phyloP scores from a whole-genome alignment of 2,329 filamentous ascomycete genomes.

The Knoxdaviesia capensis region DNA sequence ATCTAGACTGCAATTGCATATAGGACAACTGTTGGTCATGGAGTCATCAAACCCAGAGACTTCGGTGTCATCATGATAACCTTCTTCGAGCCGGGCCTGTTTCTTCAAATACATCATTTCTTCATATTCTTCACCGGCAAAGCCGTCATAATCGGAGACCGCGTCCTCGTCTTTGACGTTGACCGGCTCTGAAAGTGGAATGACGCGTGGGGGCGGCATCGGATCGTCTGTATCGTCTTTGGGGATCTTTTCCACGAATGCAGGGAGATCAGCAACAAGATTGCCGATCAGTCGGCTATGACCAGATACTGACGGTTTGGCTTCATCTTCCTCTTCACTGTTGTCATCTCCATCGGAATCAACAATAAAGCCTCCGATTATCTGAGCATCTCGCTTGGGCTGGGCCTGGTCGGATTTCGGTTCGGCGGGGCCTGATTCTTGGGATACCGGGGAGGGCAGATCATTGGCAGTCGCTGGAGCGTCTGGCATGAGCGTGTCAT shows the following conservation, averaged over 20 bases:
- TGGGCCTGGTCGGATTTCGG: not conserved
- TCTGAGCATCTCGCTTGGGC: conserved; percentile 2
- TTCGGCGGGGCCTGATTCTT: too few relatives aligned
- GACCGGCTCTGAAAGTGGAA: too few relatives aligned
- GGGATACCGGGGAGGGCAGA: too few relatives aligned
- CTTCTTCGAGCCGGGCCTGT: conserved; percentile 46
- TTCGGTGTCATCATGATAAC: conserved; percentile 26
- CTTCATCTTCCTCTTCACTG: conserved; percentile 3
- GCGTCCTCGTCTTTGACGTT: conserved; percentile 19
- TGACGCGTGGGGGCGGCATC: too few relatives aligned
- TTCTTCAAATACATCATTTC: conserved; percentile 57
- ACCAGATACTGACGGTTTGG: too few relatives aligned
- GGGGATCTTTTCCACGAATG: conserved; percentile 1
- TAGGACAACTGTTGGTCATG: conserved; percentile 39
- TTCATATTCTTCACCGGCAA: conserved; percentile 43
- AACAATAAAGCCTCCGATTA: conserved; percentile 31
- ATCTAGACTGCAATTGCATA: conserved; percentile 48
- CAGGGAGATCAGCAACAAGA: not conserved
- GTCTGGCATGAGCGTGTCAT: too few relatives aligned
- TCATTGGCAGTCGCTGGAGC: too few relatives aligned
- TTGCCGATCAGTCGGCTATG: too few relatives aligned
- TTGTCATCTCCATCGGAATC: conserved; percentile 42
- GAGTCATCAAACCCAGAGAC: conserved; percentile 9
- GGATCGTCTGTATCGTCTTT: not conserved
- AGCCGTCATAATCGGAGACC: conserved; percentile 29